These are phyloP conservation scores for Sherardia arvensis DNA, from an alignment of 257 asterid genomes.

Conservation along the genomic window DNA sequence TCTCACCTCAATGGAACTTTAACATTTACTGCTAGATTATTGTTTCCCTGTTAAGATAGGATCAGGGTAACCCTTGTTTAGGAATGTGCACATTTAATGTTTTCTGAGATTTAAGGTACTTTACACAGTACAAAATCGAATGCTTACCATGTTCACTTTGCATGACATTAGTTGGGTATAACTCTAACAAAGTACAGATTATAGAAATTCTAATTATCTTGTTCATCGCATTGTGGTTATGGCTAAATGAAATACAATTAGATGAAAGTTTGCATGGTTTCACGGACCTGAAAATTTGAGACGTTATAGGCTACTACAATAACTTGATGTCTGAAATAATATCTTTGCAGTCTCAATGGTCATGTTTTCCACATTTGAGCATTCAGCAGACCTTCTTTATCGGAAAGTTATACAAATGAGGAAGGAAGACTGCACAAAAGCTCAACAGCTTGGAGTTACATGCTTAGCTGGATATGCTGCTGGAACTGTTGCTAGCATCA, in stretches of 20 bases:
- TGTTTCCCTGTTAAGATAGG: neutral
- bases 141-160: neutral
- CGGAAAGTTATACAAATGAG: slow-evolving; percentile 24
- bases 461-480: slow-evolving; percentile 47
- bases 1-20: slow-evolving; percentile 7
- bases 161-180: neutral
- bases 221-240: neutral
- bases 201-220: neutral
- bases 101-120: neutral
- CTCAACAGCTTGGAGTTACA: slow-evolving; percentile 39
- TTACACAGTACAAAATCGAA: neutral
- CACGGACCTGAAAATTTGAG: neutral
- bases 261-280: neutral
- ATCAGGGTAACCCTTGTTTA: slow-evolving; percentile 1
- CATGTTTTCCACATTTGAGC: slow-evolving; percentile 44
- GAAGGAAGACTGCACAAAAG: slow-evolving; percentile 33
- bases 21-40: neutral
- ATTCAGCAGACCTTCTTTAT: slow-evolving; percentile 30
- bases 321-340: neutral
- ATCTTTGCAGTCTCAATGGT: slow-evolving; percentile 33
- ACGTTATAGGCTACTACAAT: neutral
- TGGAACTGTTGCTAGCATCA: slow-evolving; percentile 34
- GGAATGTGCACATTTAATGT: neutral
- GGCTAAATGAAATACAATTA: neutral
- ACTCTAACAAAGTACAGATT: neutral